Conservation (phyloP, 2,329 filamentous ascomycete genomes). For the Rhexocercosporidium sp. region DNA sequence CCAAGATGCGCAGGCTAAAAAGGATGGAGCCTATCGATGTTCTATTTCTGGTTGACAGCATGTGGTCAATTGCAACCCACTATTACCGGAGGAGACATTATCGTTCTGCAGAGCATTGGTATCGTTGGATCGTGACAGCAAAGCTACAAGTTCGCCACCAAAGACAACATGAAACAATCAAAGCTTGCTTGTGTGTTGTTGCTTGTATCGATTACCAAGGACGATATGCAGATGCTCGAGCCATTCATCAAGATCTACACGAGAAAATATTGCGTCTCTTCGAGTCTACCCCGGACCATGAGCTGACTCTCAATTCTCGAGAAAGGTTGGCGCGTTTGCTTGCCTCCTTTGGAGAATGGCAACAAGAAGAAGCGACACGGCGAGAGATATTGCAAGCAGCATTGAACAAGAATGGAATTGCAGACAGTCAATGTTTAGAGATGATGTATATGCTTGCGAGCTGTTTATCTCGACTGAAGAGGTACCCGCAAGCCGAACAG, state of each 20-base stretch:
- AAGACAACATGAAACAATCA: not conserved
- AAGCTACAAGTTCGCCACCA: not conserved
- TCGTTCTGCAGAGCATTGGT: conserved; percentile 6
- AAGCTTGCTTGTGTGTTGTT: conserved; percentile 2
- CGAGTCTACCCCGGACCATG: not conserved
- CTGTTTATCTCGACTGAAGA: not conserved
- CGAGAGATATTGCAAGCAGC: conserved; percentile 11
- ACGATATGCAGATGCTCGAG: not conserved
- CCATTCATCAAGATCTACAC: conserved; percentile 13
- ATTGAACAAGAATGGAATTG: not conserved
- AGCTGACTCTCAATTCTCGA: not conserved
- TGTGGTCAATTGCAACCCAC: not conserved
- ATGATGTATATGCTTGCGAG: not conserved
- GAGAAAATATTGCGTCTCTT: not conserved
- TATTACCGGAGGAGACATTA: not conserved
- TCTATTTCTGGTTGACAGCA: not conserved
- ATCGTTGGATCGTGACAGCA: conserved; percentile 14
- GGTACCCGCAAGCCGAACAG: not conserved
- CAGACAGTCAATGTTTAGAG: not conserved
- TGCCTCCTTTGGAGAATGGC: not conserved
- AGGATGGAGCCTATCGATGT: not conserved
- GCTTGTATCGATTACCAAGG: not conserved
- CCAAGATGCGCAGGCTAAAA: not conserved
- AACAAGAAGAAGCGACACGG: not conserved
- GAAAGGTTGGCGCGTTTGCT: not conserved